phyloP scores from a whole-genome alignment of 352 stramenopile species.

The Phytophthora idaei region DNA sequence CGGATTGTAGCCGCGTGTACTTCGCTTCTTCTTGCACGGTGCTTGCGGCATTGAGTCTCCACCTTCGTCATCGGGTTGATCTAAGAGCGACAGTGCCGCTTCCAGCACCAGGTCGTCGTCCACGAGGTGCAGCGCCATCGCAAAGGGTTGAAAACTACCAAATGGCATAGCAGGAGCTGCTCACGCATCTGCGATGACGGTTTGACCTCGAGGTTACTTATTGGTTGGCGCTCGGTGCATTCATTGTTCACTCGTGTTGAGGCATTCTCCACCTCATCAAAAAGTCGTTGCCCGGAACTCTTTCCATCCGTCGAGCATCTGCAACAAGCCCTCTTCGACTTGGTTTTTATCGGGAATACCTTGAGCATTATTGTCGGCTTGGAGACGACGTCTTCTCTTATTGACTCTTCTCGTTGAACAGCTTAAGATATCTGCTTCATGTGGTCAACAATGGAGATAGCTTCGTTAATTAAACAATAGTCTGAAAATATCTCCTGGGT shows the following conservation, averaged over 20 bases:
- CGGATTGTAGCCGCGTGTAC: conserved; percentile 25
- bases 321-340: no score
- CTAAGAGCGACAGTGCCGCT: conserved; percentile 36
- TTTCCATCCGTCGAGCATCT: no score
- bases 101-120: conserved; percentile 30
- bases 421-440: no score
- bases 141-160: conserved; percentile 15
- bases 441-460: no score
- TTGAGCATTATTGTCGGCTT: no score
- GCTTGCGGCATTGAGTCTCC: neutral
- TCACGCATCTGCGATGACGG: neutral
- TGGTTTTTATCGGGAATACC: no score
- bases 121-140: conserved; percentile 25
- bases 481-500: no score
- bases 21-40: conserved; percentile 20
- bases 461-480: no score
- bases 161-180: conserved; percentile 11
- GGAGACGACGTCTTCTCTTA: no score
- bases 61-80: conserved; percentile 18
- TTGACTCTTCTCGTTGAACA: no score
- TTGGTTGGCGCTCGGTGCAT: neutral
- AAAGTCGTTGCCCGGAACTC: no score
- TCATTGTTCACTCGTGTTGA: neutral
- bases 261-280: no score
- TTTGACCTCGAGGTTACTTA: neutral